Evolutionary conservation across 768 basidiomycete species (phyloP), one percentile per base, ranked within the genome.

Genomic region (Pisolithus marmoratus): DNA sequence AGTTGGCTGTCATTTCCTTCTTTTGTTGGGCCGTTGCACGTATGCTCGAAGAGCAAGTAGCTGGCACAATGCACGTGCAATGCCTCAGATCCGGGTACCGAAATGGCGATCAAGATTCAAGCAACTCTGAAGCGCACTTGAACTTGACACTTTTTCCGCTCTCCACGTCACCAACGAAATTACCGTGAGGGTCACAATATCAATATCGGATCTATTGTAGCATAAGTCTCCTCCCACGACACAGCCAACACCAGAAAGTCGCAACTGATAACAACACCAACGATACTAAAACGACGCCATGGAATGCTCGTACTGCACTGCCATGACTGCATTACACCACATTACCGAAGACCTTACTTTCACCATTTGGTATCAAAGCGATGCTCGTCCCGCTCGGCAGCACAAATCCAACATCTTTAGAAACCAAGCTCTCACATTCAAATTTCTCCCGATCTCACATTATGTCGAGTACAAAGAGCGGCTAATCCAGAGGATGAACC

Each of bases 191-290:
- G 90, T 1, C 66, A 83, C 22, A 80, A 91, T 50, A 75, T 92
- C 36, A 90, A 88, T 55, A 77, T 90, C 23, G 87, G 88, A 11
- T 89, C 87, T 3, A 62, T 90, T 46, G 77, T 73, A 26, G 67
- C 78, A 84, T 85, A 63, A 60, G 81, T 70, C 38, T 22, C 6
- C n/a, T 37, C 17, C 49, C 17, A 11, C 14, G 22, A 20, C 24
- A 26, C 8, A 9, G 1, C 43, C 15, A 4, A 26, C n/a, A 27
- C 22, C 8, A 8, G 17, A 26, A 12, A 20, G 22, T 22, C 12
- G 36, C 23, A 19, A 29, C 26, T 53, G 43, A 42, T 36, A 43
- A 54, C 37, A 51, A 52, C 24, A 42, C 42, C n/a, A n/a, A n/a
- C n/a, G n/a, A n/a, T n/a, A n/a, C 29, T 23, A 89, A 86, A 42